A percentile compares a stretch with the other conserved stretches of the same genome.
These are phyloP conservation scores for Scheffersomyces parashehatae DNA, from an alignment of 1,139 yeast genomes.

Conservation along the genomic window DNA sequence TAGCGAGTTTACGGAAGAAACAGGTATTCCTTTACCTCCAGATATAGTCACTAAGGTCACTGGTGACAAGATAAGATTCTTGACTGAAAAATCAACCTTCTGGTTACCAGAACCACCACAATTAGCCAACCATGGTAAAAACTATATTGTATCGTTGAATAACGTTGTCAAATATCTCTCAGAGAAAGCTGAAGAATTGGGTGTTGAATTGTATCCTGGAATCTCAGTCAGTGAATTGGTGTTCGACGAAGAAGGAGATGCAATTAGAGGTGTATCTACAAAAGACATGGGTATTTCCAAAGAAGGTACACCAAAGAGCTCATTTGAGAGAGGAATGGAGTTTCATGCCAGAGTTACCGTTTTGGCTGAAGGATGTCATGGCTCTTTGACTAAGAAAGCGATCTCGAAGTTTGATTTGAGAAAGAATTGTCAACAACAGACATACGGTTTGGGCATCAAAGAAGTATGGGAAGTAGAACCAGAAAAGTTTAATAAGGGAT, in stretches of 20 bases:
- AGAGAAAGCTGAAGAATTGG: slow-evolving; percentile 88
- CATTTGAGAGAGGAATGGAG: slow-evolving; percentile 95
- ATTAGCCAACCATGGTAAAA: slow-evolving; percentile 75
- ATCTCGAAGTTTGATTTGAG: slow-evolving; percentile 70
- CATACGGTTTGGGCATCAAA: slow-evolving; percentile 92
- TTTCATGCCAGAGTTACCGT: slow-evolving; percentile 87
- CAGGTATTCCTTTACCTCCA: slow-evolving; percentile 71
- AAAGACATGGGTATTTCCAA: slow-evolving; percentile 84
- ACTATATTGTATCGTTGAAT: slow-evolving; percentile 81
- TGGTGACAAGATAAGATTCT: slow-evolving; percentile 66
- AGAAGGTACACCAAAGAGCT: slow-evolving; percentile 71
- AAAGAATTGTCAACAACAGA: slow-evolving; percentile 69
- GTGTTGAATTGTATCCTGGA: slow-evolving; percentile 92
- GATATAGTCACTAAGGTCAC: slow-evolving; percentile 75
- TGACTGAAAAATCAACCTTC: slow-evolving; percentile 57
- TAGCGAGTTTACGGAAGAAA: slow-evolving; percentile 52
- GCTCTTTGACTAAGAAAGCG: slow-evolving; percentile 79
- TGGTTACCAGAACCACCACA: slow-evolving; percentile 94
- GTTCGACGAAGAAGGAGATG: slow-evolving; percentile 54
- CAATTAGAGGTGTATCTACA: slow-evolving; percentile 88
- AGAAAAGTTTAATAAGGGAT: slow-evolving; percentile 77
- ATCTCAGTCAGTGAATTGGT: slow-evolving; percentile 85
- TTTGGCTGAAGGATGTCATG: slow-evolving; percentile 96
- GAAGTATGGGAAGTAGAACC: slow-evolving; percentile 97
- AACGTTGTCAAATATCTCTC: slow-evolving; percentile 80